Base-by-base conservation (phyloP, 192 early-diverging fungal genomes). In the Coemansia sp. region DNA sequence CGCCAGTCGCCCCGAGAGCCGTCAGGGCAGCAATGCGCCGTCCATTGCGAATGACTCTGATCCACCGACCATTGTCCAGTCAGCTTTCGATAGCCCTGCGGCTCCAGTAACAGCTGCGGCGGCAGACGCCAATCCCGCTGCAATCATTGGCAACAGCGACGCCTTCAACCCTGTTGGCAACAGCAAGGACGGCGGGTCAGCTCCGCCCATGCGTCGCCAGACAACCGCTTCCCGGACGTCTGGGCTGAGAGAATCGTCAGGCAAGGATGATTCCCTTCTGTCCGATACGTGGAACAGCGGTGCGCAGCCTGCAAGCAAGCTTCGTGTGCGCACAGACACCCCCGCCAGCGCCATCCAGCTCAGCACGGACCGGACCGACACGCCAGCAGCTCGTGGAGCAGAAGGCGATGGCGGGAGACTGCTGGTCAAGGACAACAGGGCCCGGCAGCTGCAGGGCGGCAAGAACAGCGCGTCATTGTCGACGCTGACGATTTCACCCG, bases 1-100 rank as follows among this genome's bases (percentile, higher is more conserved):
- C 53, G 47, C 50, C 55, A 78, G 75, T 48, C 68, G 75, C 1
- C 75, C 75, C 14, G 65, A 6, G n/a, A 78, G 75, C 52, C 75
- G 75, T n/a, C 75, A 78, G 19, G 75, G 65, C 15, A 75, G 72
- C 62, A 54, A 42, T 6, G 72, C 72, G 58, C 66, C 72, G n/a
- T 75, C 72, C 29, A 9, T 75, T 4, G 36, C 22, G 14, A 64
- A 68, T 50, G 63, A 75, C 19, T n/a, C 22, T 4, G 65, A 64
- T 27, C 14, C 29, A 8, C 7, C 20, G 13, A 6, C 23, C 6
- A 22, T 22, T 47, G 34, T 58, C 31, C n/a, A 29, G 17, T 22
- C 52, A 22, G 37, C 50, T 28, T n/a, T 44, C 1, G 44, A 47
- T 11, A 23, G 22, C 22, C 44, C 44, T 47, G 20, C n/a, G n/a